Conservation (phyloP, 2,329 filamentous ascomycete genomes). For the Fusarium setosum region DNA sequence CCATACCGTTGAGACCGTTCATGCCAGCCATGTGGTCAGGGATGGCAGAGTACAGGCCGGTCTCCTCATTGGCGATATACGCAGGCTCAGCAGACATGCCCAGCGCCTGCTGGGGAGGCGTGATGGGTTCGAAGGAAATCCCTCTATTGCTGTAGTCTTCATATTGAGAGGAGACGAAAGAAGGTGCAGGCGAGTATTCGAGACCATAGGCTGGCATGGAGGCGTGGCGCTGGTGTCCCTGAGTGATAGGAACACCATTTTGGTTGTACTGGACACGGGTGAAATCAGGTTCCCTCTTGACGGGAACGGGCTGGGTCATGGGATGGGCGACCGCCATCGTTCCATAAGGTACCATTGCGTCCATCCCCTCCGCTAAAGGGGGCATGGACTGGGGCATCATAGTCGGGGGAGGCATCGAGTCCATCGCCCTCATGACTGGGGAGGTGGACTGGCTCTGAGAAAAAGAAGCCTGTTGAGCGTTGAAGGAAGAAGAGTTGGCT, state of each 20-base stretch:
- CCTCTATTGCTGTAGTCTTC: conserved; percentile 98
- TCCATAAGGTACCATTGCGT: conserved; percentile 77
- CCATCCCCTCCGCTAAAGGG: conserved; percentile 72
- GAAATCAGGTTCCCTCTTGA: conserved; percentile 92
- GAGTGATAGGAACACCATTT: conserved; percentile 85
- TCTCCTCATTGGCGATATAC: conserved; percentile 98
- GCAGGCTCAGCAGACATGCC: conserved; percentile 88
- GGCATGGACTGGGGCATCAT: conserved; percentile 75
- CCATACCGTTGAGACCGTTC: conserved; percentile 85
- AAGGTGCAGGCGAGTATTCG: conserved; percentile 97
- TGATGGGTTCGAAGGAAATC: conserved; percentile 96
- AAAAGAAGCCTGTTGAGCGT: conserved; percentile 78
- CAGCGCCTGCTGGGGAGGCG: conserved; percentile 90
- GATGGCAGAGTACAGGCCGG: conserved; percentile 93
- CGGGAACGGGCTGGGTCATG: conserved; percentile 73
- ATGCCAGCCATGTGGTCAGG: conserved; percentile 83
- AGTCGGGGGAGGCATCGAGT: conserved; percentile 92
- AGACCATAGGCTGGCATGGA: conserved; percentile 97
- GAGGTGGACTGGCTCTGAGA: conserved; percentile 85
- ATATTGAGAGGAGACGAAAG: conserved; percentile 98
- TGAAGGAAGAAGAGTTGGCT: conserved; percentile 97
- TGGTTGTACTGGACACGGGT: conserved; percentile 88
- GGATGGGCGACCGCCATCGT: conserved; percentile 76
- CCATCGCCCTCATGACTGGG: conserved; percentile 88
- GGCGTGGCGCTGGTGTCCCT: conserved; percentile 89